phyloP scores from a whole-genome alignment of 2,329 filamentous ascomycete species.

The Ophiostoma australiae region DNA sequence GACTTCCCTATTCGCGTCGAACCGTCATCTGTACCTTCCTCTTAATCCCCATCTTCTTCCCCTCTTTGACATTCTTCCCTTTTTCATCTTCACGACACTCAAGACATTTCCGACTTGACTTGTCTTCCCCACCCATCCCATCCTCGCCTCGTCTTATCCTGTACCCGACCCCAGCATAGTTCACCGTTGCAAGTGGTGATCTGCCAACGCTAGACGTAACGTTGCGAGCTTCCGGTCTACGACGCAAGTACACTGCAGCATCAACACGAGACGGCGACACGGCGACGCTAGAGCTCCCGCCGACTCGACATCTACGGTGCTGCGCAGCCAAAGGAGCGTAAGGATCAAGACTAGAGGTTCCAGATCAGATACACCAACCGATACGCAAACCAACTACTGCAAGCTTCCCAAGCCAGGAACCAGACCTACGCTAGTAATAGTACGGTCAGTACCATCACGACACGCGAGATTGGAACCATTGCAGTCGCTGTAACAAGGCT shows the following conservation, averaged over 20 bases:
- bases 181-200: background rate
- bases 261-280: background rate
- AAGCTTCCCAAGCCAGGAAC: constrained; percentile 14
- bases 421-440: constrained; percentile 17
- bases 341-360: background rate
- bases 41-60: background rate
- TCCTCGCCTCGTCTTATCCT: background rate
- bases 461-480: background rate
- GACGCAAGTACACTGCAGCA: background rate
- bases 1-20: background rate
- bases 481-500: background rate
- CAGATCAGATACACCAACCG: background rate
- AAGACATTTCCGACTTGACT: background rate
- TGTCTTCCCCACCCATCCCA: background rate
- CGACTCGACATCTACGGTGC: background rate
- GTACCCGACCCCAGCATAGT: background rate
- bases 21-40: background rate
- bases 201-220: constrained; percentile 12
- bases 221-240: background rate
- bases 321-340: background rate
- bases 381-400: background rate
- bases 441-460: background rate
- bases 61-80: background rate
- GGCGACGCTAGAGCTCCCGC: background rate
- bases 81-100: background rate